Evolutionary conservation across 371 early-diverging fungal species (phyloP).

Genomic region (Mucor plumbeus): DNA sequence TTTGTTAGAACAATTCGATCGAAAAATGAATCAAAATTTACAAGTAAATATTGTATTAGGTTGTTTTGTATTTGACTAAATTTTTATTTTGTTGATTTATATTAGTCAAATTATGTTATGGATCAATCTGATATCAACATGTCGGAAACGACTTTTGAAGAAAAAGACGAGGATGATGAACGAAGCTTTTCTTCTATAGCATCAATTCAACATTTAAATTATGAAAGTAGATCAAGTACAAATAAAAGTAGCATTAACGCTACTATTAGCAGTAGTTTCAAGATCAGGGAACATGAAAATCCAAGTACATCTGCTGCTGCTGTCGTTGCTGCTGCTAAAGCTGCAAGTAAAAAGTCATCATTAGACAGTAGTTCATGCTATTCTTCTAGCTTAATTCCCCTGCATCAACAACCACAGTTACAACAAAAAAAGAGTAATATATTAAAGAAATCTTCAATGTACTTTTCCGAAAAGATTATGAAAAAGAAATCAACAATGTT

Average conservation of each 20-base stretch:
- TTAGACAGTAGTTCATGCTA: background rate
- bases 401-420: background rate
- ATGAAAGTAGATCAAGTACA: conserved; percentile 2
- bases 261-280: background rate
- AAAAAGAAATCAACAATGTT: conserved; percentile 11
- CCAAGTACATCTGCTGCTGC: conserved; percentile 20
- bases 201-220: background rate
- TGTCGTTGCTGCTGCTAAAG: conserved; percentile 6
- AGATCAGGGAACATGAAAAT: conserved; percentile 15
- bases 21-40: background rate
- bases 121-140: conserved; percentile 1
- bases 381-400: background rate
- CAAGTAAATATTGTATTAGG: background rate
- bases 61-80: too few relatives aligned
- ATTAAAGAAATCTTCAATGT: conserved; percentile 18
- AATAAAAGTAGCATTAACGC: background rate
- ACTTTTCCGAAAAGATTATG: conserved; percentile 15
- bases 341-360: conserved; percentile 1
- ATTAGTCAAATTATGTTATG: background rate
- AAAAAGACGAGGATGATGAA: conserved; percentile 1
- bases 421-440: conserved; percentile 6
- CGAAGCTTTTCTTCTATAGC: background rate
- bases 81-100: background rate
- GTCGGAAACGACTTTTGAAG: background rate
- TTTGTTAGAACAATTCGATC: conserved; percentile 8